Base-by-base conservation (phyloP, 2,329 filamentous ascomycete species). In the Fusarium veterinarium region DNA sequence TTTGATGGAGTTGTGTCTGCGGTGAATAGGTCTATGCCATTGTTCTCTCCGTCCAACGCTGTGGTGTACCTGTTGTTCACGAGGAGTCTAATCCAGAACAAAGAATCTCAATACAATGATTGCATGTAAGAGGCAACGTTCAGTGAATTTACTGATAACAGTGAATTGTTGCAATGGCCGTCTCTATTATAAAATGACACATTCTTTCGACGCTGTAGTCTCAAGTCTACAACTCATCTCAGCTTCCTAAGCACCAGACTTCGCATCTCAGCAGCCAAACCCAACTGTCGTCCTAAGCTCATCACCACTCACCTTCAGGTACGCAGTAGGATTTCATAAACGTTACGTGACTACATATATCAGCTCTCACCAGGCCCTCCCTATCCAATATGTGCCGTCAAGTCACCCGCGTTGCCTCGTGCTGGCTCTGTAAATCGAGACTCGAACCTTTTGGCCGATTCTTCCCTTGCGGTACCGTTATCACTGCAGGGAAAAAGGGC, bases 381-480 rank as follows among this genome's bases (percentile, higher is more conserved):
- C 2, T 13, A 16, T n/a, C 17, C 62, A 63, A 14, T n/a, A 71
- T 71, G 67, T 71, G 68, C 19, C 30, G 42, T 11, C 41, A 56
- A 35, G 13, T 62, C 42, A 37, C 20, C 7, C 49, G 42, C 14
- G 25, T 35, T n/a, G 33, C 68, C 4, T 10, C 31, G 6, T 71
- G 67, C 52, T 71, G 67, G 67, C 45, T 53, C 23, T 71, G 68
- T 31, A 42, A 20, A 9, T 17, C 8, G 2, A 20, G 4, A 20
- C 46, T 71, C 8, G 62, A 71, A 16, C 42, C 56, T 2, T 67
- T 67, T 41, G 68, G 68, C 9, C 57, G 38, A 38, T 33, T 71
- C 19, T 49, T 58, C 19, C 20, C 31, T 12, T 71, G 68, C 33
- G 37, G 40, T 4, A 23, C 56, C 1, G 10, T 56, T 14, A 23